These are phyloP conservation scores for Gonapodya prolifera DNA, from an alignment of 192 early-diverging fungal species.

Conservation along the genomic window DNA sequence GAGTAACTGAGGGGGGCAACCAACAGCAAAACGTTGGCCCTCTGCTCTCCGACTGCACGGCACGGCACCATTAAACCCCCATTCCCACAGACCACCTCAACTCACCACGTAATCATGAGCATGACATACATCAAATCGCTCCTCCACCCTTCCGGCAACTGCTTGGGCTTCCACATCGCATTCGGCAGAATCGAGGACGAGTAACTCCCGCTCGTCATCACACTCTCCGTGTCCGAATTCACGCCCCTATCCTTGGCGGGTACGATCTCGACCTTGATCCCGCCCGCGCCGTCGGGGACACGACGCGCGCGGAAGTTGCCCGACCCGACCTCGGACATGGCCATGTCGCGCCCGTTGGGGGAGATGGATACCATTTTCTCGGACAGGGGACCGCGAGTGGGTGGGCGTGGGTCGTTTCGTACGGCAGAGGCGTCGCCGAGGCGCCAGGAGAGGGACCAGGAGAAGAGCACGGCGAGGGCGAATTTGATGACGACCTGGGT, in stretches of 20 bases:
- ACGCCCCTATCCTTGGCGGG: not conserved
- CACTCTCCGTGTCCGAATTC: not conserved
- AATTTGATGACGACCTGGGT: slow-evolving; percentile 47
- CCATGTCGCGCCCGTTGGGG: too few relatives aligned
- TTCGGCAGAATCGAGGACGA: slow-evolving; percentile 1
- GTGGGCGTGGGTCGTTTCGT: too few relatives aligned
- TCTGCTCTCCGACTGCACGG: too few relatives aligned
- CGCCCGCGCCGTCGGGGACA: slow-evolving; percentile 1
- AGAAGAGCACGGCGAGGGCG: slow-evolving; percentile 60
- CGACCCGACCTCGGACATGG: too few relatives aligned
- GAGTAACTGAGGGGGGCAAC: slow-evolving; percentile 34
- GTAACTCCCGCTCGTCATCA: not conserved
- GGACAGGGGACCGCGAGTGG: too few relatives aligned
- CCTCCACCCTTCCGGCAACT: slow-evolving; percentile 23
- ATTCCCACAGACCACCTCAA: not conserved
- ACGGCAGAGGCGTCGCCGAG: slow-evolving; percentile 39
- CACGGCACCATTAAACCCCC: too few relatives aligned
- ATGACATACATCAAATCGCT: slow-evolving; percentile 51
- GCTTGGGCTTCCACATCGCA: slow-evolving; percentile 21
- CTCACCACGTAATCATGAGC: slow-evolving; percentile 55
- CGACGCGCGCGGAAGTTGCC: too few relatives aligned
- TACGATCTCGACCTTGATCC: not conserved
- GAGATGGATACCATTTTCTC: too few relatives aligned
- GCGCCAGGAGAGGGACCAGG: slow-evolving; percentile 63
- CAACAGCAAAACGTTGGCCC: not conserved